Conservation (phyloP, 1,284 basidiomycete genomes). For the Fereydounia khargensis region DNA sequence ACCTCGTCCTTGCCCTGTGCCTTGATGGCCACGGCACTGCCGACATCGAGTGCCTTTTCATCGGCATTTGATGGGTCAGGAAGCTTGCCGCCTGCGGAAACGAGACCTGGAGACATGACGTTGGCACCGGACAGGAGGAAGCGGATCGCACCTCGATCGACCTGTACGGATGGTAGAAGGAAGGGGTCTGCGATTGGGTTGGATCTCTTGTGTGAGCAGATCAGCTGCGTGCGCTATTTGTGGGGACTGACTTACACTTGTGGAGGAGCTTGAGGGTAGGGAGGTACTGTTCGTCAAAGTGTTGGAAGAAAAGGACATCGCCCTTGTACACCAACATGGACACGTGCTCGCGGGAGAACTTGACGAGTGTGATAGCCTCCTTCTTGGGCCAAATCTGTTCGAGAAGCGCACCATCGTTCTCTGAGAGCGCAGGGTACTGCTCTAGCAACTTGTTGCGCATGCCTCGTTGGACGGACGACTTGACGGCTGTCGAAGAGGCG, state of each 20-base stretch:
- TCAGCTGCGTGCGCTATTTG: background rate
- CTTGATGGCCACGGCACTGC: conserved; percentile 76
- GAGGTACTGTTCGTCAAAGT: conserved; percentile 88
- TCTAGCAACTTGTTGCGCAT: conserved; percentile 77
- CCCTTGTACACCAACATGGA: conserved; percentile 84
- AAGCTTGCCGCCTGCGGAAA: conserved; percentile 83
- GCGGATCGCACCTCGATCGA: conserved; percentile 96
- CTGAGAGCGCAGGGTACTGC: conserved; percentile 68
- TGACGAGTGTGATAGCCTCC: conserved; percentile 84
- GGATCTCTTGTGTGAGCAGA: background rate
- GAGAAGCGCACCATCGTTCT: conserved; percentile 66
- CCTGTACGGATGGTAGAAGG: conserved; percentile 79
- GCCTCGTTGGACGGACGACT: conserved; percentile 86
- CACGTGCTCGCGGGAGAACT: conserved; percentile 88
- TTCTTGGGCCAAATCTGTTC: conserved; percentile 99
- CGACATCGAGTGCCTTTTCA: conserved; percentile 68
- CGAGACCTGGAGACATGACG: conserved; percentile 74
- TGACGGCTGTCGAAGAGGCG: conserved; percentile 86
- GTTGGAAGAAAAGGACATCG: conserved; percentile 91
- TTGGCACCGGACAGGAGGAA: conserved; percentile 76
- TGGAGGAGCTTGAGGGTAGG: conserved; percentile 86
- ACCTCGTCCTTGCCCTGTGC: conserved; percentile 96
- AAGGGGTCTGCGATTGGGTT: conserved; percentile 65
- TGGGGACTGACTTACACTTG: conserved; percentile 62
- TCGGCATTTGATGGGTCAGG: conserved; percentile 65